Evolutionary conservation across 2,329 filamentous ascomycete species (phyloP).

Genomic region (Fusarium chaquense): DNA sequence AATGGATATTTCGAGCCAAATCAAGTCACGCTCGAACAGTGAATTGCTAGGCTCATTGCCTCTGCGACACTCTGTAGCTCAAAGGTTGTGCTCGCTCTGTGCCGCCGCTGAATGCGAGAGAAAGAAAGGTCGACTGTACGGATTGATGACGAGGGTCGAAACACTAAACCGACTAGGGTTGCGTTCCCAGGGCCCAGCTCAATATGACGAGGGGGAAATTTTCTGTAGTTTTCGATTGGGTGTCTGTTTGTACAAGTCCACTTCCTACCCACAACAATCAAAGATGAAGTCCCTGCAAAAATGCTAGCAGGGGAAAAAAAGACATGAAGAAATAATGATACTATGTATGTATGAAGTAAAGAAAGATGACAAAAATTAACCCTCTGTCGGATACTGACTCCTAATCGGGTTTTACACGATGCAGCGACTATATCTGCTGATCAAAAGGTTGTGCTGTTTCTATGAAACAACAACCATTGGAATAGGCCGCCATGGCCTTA

Average conservation of each 20-base stretch:
- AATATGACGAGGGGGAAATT: slow-evolving; percentile 29
- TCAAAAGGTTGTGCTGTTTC: slow-evolving; percentile 9
- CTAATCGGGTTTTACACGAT: slow-evolving; percentile 21
- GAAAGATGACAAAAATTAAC: slow-evolving; percentile 22
- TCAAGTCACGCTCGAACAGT: slow-evolving; percentile 37
- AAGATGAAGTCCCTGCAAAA: slow-evolving; percentile 26
- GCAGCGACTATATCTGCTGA: slow-evolving; percentile 10
- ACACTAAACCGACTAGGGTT: slow-evolving; percentile 43
- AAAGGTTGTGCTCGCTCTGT: slow-evolving; percentile 20
- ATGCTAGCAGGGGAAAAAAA: slow-evolving; percentile 7
- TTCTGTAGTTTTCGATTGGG: slow-evolving; percentile 48
- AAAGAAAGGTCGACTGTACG: slow-evolving; percentile 19
- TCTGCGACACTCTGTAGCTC: slow-evolving; percentile 25
- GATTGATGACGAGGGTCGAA: slow-evolving; percentile 36
- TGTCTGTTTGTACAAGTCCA: slow-evolving; percentile 48
- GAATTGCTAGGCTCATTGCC: slow-evolving; percentile 27
- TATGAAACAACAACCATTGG: slow-evolving; percentile 9
- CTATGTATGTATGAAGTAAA: not conserved
- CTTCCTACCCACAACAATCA: slow-evolving; percentile 45
- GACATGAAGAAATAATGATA: slow-evolving; percentile 2
- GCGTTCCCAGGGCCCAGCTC: slow-evolving; percentile 34
- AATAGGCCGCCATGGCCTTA: slow-evolving; percentile 5
- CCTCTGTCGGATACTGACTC: slow-evolving; percentile 13
- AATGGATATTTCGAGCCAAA: slow-evolving; percentile 48
- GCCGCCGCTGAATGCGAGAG: slow-evolving; percentile 13